phyloP scores from a whole-genome alignment of 257 asterid genomes.

The Scutellaria baicalensis region DNA sequence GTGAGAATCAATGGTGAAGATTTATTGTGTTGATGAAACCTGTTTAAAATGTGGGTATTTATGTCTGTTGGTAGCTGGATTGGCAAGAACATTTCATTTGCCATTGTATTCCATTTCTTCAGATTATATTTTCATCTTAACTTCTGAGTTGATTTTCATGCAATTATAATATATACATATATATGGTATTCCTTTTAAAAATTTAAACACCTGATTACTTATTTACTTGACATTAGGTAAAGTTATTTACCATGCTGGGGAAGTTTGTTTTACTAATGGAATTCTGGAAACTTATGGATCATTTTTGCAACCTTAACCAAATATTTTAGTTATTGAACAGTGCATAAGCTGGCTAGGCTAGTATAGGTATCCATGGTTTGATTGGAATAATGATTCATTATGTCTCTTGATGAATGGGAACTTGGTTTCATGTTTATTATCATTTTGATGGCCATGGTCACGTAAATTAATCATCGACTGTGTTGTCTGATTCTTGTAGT shows the following conservation, averaged over 20 bases:
- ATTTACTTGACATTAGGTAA: neutral
- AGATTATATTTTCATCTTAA: neutral
- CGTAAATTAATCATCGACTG: neutral
- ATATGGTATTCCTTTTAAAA: neutral
- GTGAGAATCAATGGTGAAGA: neutral
- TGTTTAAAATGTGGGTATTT: neutral
- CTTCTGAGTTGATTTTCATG: neutral
- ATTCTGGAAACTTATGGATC: neutral
- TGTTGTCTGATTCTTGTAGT: neutral
- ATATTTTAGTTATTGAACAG: neutral
- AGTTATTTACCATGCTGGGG: neutral
- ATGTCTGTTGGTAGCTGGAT: neutral
- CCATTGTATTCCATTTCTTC: neutral
- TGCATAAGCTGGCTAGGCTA: neutral
- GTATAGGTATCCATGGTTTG: neutral
- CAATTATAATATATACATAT: neutral
- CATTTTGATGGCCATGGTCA: neutral
- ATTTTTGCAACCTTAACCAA: neutral
- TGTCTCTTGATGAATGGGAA: neutral
- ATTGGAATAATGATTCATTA: neutral
- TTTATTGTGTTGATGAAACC: constrained; percentile 1
- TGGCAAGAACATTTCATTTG: neutral
- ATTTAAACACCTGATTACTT: neutral
- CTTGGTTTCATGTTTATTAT: neutral
- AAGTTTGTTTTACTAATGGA: neutral